phyloP scores from a whole-genome alignment of 2,329 filamentous ascomycete genomes.

The Fusarium pininemorale region DNA sequence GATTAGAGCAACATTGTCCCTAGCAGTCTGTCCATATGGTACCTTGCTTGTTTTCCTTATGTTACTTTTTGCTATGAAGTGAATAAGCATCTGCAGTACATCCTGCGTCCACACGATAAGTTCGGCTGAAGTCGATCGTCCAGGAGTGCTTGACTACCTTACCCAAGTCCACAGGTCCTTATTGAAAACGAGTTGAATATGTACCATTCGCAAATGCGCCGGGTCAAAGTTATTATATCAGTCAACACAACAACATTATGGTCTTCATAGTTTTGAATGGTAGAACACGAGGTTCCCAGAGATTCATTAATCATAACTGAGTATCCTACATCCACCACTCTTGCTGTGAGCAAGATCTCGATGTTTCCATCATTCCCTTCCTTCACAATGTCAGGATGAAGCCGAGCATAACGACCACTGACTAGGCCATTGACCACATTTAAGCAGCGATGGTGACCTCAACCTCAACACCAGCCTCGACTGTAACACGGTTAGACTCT shows the following conservation, averaged over 20 bases:
- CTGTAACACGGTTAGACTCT: slow-evolving; percentile 24
- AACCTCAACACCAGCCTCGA: slow-evolving; percentile 92
- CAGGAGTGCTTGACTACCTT: not conserved
- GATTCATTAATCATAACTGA: slow-evolving; percentile 36
- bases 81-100: not conserved
- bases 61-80: too few relatives aligned
- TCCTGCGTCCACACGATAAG: not conserved
- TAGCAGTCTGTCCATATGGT: not conserved
- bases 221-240: not conserved
- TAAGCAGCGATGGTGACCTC: slow-evolving; percentile 87
- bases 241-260: not conserved
- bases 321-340: slow-evolving; percentile 34
- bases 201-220: not conserved
- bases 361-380: slow-evolving; percentile 36
- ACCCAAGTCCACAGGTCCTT: not conserved
- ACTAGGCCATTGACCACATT: slow-evolving; percentile 17
- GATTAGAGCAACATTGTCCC: not conserved
- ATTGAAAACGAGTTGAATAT: not conserved
- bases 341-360: slow-evolving; percentile 21
- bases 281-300: slow-evolving; percentile 34
- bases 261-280: slow-evolving; percentile 1
- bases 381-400: slow-evolving; percentile 32
- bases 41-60: not conserved
- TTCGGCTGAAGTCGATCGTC: not conserved
- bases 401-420: slow-evolving; percentile 7